phyloP scores from a whole-genome alignment of 2,329 filamentous ascomycete genomes.

The Trichophyton benhamiae region DNA sequence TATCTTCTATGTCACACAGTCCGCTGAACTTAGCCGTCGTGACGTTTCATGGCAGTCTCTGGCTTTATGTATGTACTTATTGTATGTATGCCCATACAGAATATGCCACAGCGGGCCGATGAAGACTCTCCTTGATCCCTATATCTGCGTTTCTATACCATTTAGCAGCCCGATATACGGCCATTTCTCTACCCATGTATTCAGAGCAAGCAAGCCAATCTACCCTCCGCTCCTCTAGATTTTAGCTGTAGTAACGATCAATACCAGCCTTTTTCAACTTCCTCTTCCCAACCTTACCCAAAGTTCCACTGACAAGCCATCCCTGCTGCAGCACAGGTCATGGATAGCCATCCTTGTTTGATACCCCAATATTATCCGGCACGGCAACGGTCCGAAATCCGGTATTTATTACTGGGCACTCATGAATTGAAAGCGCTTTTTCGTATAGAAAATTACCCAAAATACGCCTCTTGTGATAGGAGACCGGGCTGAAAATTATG shows the following conservation, averaged over 20 bases:
- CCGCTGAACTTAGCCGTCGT: background rate
- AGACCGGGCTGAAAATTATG: too few relatives aligned
- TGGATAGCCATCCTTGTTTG: background rate
- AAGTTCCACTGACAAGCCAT: background rate
- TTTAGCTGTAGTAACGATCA: background rate
- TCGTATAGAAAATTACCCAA: background rate
- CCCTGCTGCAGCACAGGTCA: background rate
- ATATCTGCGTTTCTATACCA: background rate
- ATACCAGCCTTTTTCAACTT: background rate
- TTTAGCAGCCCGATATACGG: background rate
- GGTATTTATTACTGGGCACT: background rate
- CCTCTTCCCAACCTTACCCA: background rate
- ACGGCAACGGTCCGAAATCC: background rate
- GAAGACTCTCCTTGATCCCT: background rate
- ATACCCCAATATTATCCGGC: background rate
- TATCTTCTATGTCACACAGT: background rate
- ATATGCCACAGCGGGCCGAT: background rate
- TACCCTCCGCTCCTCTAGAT: background rate
- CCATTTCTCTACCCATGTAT: background rate
- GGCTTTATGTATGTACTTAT: background rate
- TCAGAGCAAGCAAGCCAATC: background rate
- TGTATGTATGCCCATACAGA: background rate
- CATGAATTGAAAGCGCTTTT: background rate
- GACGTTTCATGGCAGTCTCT: background rate
- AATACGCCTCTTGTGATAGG: too few relatives aligned